A percentile compares a stretch with the other conserved stretches of the same genome.
Evolutionary conservation across 352 stramenopile species (phyloP).

Genomic region (Globisporangium sylvaticum): DNA sequence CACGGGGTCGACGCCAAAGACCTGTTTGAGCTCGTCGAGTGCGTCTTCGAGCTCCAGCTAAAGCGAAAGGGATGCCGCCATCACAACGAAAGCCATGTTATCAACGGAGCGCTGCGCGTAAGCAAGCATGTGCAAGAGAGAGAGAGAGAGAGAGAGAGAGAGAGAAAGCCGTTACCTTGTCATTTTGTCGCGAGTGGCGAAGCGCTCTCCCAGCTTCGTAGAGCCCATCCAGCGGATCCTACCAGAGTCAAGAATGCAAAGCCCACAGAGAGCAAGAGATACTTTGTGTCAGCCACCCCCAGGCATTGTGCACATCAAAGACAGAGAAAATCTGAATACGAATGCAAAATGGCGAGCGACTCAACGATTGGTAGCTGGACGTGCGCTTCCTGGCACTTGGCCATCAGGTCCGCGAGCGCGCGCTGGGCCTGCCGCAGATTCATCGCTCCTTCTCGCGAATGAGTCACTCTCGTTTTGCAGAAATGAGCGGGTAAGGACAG

Average conservation of each 20-base stretch:
- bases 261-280: not conserved
- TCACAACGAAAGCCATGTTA: not conserved
- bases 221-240: slow-evolving; percentile 40
- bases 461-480: not conserved
- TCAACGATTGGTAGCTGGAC: slow-evolving; percentile 49
- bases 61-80: not conserved
- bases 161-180: slow-evolving; percentile 24
- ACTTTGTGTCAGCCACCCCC: no score
- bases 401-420: slow-evolving; percentile 49
- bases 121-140: not conserved
- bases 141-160: not conserved
- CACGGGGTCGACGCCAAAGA: slow-evolving; percentile 43
- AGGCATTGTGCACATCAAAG: no score
- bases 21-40: slow-evolving; percentile 53
- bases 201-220: slow-evolving; percentile 35
- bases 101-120: not conserved
- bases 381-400: slow-evolving; percentile 55
- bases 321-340: no score
- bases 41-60: slow-evolving; percentile 42
- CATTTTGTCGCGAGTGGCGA: slow-evolving; percentile 33
- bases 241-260: not conserved
- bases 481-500: not conserved
- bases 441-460: slow-evolving; percentile 25
- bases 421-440: slow-evolving; percentile 64
- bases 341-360: not conserved